Evolutionary conservation across 768 basidiomycete genomes (phyloP).

Genomic region (Tricholoma furcatifolium): DNA sequence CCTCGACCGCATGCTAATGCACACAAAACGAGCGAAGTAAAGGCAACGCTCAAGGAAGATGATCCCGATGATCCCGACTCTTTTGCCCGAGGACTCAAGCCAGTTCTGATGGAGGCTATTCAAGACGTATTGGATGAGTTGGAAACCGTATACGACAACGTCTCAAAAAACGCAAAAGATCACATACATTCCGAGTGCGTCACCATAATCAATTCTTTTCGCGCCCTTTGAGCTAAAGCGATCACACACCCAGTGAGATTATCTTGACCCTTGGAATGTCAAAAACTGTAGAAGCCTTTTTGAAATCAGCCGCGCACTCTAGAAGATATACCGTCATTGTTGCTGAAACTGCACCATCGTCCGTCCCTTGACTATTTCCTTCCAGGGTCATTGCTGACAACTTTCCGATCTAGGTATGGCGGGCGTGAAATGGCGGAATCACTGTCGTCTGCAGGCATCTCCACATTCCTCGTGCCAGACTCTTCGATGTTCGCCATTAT

Average conservation of each 20-base stretch:
- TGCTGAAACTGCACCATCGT: constrained; percentile 94
- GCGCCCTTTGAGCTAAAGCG: constrained; percentile 1
- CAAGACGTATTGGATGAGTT: constrained; percentile 95
- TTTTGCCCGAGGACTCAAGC: constrained; percentile 78
- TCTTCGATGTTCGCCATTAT: constrained; percentile 94
- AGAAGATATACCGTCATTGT: constrained; percentile 96
- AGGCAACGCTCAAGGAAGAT: constrained; percentile 61
- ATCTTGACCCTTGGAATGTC: constrained; percentile 95
- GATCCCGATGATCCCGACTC: constrained; percentile 77
- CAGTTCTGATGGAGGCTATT: constrained; percentile 94
- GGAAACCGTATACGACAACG: constrained; percentile 92
- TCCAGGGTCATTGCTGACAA: constrained; percentile 5
- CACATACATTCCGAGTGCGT: constrained; percentile 98
- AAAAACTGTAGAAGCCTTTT: constrained; percentile 88
- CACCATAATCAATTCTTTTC: neutral
- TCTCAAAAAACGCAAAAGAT: constrained; percentile 91
- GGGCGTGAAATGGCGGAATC: constrained; percentile 85
- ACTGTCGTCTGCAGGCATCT: constrained; percentile 78
- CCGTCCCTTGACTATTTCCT: constrained; percentile 29
- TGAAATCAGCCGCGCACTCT: constrained; percentile 86
- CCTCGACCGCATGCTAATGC: constrained; percentile 50
- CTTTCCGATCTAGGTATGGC: constrained; percentile 54
- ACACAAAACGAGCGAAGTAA: constrained; percentile 47
- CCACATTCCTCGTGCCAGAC: constrained; percentile 96
- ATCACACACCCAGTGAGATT: constrained; percentile 68